Conservation (phyloP, 768 basidiomycete genomes). For the Russula foetens region DNA sequence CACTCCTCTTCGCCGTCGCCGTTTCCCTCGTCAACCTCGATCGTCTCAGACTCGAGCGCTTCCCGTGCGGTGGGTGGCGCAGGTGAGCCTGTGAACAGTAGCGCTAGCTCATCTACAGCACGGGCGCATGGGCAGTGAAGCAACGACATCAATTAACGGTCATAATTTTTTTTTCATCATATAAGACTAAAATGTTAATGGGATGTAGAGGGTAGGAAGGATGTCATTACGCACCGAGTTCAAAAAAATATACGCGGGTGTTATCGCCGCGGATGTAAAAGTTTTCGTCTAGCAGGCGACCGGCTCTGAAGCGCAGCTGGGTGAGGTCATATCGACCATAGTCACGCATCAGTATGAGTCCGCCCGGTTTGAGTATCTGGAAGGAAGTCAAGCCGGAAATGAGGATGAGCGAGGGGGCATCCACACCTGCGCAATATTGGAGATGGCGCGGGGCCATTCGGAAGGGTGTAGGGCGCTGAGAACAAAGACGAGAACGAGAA, state of each 20-base stretch:
- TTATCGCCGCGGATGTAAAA: conserved; percentile 97
- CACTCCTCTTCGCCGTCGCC: conserved; percentile 16
- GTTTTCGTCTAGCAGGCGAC: conserved; percentile 84
- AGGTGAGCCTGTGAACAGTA: conserved; percentile 65
- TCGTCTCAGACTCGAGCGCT: conserved; percentile 21
- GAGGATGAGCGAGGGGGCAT: not conserved
- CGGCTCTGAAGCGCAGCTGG: conserved; percentile 85
- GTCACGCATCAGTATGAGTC: conserved; percentile 78
- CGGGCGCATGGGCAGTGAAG: not conserved
- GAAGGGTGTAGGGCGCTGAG: conserved; percentile 87
- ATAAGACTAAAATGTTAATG: no score
- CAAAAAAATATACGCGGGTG: conserved; percentile 96
- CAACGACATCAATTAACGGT: not conserved
- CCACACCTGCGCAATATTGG: conserved; percentile 67
- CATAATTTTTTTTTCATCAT: not conserved
- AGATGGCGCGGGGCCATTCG: conserved; percentile 81
- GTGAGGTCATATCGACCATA: conserved; percentile 95
- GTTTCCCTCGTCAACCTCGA: conserved; percentile 25
- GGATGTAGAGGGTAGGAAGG: not conserved
- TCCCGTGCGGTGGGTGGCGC: conserved; percentile 28
- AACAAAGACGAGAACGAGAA: conserved; percentile 90
- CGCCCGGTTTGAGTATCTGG: conserved; percentile 87
- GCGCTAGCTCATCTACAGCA: conserved; percentile 60
- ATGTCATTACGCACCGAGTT: conserved; percentile 44
- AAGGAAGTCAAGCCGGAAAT: not conserved